Conservation (phyloP, 2,329 filamentous ascomycete genomes). For the Botryosphaeria dothidea region DNA sequence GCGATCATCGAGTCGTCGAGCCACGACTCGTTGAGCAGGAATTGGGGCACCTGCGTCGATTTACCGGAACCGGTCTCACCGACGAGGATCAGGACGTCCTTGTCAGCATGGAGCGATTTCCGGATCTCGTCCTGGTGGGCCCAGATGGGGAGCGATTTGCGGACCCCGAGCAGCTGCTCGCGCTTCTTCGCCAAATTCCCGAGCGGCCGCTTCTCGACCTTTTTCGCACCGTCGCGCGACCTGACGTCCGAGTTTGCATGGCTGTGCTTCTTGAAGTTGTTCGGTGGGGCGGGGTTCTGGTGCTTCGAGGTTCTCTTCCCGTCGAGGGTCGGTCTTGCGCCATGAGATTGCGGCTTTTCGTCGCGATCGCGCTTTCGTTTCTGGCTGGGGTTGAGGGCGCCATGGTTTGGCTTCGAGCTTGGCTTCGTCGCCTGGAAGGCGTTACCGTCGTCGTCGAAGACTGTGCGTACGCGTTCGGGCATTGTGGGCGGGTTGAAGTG, state of each 20-base stretch:
- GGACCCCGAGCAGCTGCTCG: slow-evolving; percentile 49
- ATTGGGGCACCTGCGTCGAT: slow-evolving; percentile 94
- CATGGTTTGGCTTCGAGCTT: background rate
- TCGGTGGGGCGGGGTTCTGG: background rate
- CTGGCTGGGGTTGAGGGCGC: slow-evolving; percentile 26
- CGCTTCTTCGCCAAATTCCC: slow-evolving; percentile 44
- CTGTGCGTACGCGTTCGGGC: slow-evolving; percentile 44
- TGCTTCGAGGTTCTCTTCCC: background rate
- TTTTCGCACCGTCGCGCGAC: background rate
- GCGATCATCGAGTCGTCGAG: slow-evolving; percentile 78
- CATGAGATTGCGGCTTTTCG: background rate
- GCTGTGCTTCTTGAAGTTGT: background rate
- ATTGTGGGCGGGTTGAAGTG: slow-evolving; percentile 29
- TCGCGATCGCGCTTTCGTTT: slow-evolving; percentile 34
- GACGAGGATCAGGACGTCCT: slow-evolving; percentile 78
- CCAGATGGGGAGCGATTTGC: slow-evolving; percentile 80
- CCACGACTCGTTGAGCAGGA: slow-evolving; percentile 78
- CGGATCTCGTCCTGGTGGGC: slow-evolving; percentile 70
- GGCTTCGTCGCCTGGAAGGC: slow-evolving; percentile 20
- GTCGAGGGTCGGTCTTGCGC: slow-evolving; percentile 2
- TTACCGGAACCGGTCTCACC: slow-evolving; percentile 97
- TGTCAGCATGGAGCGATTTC: slow-evolving; percentile 57
- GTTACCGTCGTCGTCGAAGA: slow-evolving; percentile 36
- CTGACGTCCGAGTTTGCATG: background rate
- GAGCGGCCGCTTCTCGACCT: background rate